Base-by-base conservation (phyloP, 2,329 filamentous ascomycete genomes). In the Erysiphe pulchra region DNA sequence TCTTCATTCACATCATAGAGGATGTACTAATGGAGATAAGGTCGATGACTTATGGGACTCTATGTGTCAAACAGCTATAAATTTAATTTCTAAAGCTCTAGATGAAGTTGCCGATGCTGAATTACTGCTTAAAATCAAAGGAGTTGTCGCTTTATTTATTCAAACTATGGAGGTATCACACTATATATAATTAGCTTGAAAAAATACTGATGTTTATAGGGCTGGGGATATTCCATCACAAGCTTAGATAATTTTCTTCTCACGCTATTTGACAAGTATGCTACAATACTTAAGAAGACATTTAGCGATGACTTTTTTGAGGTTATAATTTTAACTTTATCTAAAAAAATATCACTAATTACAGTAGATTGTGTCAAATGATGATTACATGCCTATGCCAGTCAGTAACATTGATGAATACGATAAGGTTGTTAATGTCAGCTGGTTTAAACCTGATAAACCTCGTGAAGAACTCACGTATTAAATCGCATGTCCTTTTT, bases 351-450 rank as follows among this genome's bases (percentile, higher is more conserved):
- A 20, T 4, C 33, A 42, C 47, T 54, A 34, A 57, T 28, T 44
- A n/a, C 24, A 10, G 32, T 47, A 75, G 70, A 77, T 77, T 54
- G 73, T 78, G 14, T 76, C 82, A n/a, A 94, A 84, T 0, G 90
- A 98, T 59, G 90, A 98, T 61, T 98, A 98, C 62, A 98, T 98
- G 87, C 92, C 90, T 2, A 95, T 98, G 90, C 82, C 84, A 1
- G 92, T 95, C 59, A 83, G 85, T 55, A 85, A 80, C 17, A 63
- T 70, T 14, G 86, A 93, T 54, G 86, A 95, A 56, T 95, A 92
- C 57, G 83, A 92, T 55, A 93, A 94, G 56, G 87, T 98, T 33
- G 74, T 94, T 51, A 90, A 85, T 50, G 85, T 95, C 49, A 92
- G 81, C 63, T 98, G 87, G 87, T 95, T 93, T 60, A 78, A 73